Percentiles rank a stretch among this genome's conserved stretches.
Evolutionary conservation across 2,329 filamentous ascomycete genomes (phyloP).

Genomic region (Truncatella angustata): DNA sequence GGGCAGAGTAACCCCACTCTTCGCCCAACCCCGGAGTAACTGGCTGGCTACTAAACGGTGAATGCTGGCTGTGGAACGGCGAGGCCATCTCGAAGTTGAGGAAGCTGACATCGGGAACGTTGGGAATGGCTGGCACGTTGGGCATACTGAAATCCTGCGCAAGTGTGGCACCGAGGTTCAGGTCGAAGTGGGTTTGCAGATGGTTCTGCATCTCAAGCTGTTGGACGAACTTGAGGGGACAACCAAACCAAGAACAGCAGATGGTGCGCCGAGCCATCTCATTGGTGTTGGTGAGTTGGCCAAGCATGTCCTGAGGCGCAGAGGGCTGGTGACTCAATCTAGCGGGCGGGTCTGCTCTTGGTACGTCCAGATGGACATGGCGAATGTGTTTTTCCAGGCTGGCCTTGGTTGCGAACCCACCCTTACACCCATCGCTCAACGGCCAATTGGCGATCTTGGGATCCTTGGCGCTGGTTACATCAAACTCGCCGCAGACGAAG

Average conservation of each 20-base stretch:
- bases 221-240: conserved; percentile 2
- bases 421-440: conserved; percentile 67
- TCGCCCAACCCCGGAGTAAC: conserved; percentile 1
- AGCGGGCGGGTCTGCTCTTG: conserved; percentile 38
- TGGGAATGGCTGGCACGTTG: neutral
- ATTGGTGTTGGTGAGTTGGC: conserved; percentile 38
- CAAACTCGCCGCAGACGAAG: conserved; percentile 75
- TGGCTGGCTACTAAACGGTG: conserved; percentile 2
- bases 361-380: conserved; percentile 70
- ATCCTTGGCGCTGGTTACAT: conserved; percentile 55
- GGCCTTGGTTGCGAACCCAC: conserved; percentile 72
- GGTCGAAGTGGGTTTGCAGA: conserved; percentile 12
- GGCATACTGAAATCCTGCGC: neutral
- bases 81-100: neutral
- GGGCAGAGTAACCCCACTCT: conserved; percentile 2
- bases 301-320: conserved; percentile 31
- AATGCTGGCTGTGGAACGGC: conserved; percentile 1
- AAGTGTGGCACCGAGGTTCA: neutral
- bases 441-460: conserved; percentile 67
- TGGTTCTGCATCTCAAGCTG: neutral
- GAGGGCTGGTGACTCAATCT: neutral
- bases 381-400: conserved; percentile 82
- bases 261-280: conserved; percentile 2
- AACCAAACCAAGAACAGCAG: neutral
- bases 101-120: neutral